Percentiles rank a stretch among this genome's conserved stretches.
These are phyloP conservation scores for Tricholoma sp. DNA, from an alignment of 768 basidiomycete species.

Conservation along the genomic window DNA sequence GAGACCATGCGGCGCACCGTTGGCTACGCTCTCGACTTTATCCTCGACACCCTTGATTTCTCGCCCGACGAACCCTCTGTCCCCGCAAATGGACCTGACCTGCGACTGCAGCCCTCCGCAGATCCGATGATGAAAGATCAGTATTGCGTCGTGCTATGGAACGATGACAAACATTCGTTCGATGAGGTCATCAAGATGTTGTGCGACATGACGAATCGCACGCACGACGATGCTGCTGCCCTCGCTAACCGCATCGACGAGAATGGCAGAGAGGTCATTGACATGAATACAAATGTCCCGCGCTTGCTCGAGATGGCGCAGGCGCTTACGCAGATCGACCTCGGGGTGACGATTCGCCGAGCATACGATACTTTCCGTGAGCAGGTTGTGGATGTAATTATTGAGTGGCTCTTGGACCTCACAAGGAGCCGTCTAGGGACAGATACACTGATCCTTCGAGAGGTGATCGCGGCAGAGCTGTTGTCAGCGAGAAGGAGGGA, in stretches of 20 bases:
- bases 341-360: slow-evolving; percentile 84
- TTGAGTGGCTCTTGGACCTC: slow-evolving; percentile 82
- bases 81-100: slow-evolving; percentile 60
- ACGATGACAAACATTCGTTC: slow-evolving; percentile 95
- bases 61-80: slow-evolving; percentile 76
- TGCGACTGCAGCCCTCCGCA: slow-evolving; percentile 67
- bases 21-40: slow-evolving; percentile 73
- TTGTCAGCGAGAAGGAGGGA: slow-evolving; percentile 57
- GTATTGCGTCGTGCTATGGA: slow-evolving; percentile 86
- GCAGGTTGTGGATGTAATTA: slow-evolving; percentile 74
- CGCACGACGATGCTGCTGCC: slow-evolving; percentile 51
- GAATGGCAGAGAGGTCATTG: slow-evolving; percentile 76
- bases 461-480: slow-evolving; percentile 67
- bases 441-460: slow-evolving; percentile 63
- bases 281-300: slow-evolving; percentile 53
- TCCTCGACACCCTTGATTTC: slow-evolving; percentile 77
- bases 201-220: slow-evolving; percentile 47
- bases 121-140: slow-evolving; percentile 78
- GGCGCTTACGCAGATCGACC: slow-evolving; percentile 79
- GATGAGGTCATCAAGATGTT: slow-evolving; percentile 79
- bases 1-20: slow-evolving; percentile 74
- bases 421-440: slow-evolving; percentile 65
- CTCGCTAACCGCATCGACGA: slow-evolving; percentile 65
- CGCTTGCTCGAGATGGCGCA: slow-evolving; percentile 73
- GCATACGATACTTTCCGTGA: slow-evolving; percentile 89